These are phyloP conservation scores for Lagenidium sp. DNA, from an alignment of 352 stramenopile species.

Conservation along the genomic window DNA sequence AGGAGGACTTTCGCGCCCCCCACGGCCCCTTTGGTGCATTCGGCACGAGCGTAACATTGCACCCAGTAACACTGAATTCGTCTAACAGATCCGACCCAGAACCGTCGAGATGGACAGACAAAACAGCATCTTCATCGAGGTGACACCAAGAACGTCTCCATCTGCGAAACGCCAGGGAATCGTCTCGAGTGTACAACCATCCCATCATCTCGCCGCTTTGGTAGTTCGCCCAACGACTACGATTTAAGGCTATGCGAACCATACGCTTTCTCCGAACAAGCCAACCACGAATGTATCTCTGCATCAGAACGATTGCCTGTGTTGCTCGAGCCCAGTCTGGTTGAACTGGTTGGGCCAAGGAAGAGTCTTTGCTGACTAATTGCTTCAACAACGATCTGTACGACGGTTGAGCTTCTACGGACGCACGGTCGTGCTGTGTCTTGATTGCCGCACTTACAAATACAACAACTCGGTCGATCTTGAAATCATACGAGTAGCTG, in stretches of 20 bases:
- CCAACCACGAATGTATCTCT: slow-evolving; percentile 70
- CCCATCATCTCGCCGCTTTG: slow-evolving; percentile 61
- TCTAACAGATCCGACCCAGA: slow-evolving; percentile 56
- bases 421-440: slow-evolving; percentile 15
- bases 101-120: slow-evolving; percentile 67
- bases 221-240: slow-evolving; percentile 48
- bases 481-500: slow-evolving; percentile 74
- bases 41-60: slow-evolving; percentile 56
- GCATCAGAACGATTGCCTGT: slow-evolving; percentile 68
- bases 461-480: slow-evolving; percentile 48
- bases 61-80: slow-evolving; percentile 49
- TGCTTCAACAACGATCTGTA: slow-evolving; percentile 71
- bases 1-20: slow-evolving; percentile 18
- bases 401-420: slow-evolving; percentile 38
- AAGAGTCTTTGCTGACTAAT: slow-evolving; percentile 54
- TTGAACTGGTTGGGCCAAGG: slow-evolving; percentile 23
- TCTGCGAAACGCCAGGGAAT: slow-evolving; percentile 74
- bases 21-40: slow-evolving; percentile 42
- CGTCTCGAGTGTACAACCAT: slow-evolving; percentile 77
- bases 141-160: slow-evolving; percentile 82
- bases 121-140: slow-evolving; percentile 51
- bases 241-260: slow-evolving; percentile 40
- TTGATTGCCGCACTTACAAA: slow-evolving; percentile 49
- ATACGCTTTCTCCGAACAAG: slow-evolving; percentile 61
- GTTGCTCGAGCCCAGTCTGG: slow-evolving; percentile 59